Evolutionary conservation across 805 yeast genomes (phyloP).

Genomic region (Grigorovia yakushimaensis): DNA sequence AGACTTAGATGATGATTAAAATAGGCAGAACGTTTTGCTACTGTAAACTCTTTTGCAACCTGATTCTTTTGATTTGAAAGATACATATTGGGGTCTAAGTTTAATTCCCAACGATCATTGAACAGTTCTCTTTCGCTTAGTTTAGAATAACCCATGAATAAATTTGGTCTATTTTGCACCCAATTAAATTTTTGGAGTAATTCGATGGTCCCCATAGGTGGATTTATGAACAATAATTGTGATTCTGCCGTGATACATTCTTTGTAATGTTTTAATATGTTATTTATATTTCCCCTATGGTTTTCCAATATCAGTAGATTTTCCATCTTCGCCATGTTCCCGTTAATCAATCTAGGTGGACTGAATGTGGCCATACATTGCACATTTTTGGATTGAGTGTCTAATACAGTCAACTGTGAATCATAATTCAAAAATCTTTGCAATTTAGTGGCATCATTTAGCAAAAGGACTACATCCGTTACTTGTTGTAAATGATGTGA

Average conservation of each 20-base stretch:
- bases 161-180: conserved; percentile 37
- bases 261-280: conserved; percentile 37
- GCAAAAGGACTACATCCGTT: conserved; percentile 32
- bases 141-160: conserved; percentile 41
- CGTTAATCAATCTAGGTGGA: conserved; percentile 26
- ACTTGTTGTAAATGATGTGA: conserved; percentile 39
- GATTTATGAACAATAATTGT: conserved; percentile 53
- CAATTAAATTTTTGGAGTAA: conserved; percentile 47
- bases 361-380: conserved; percentile 28
- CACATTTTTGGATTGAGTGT: conserved; percentile 1
- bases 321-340: conserved; percentile 29
- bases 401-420: conserved; percentile 27
- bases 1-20: neutral
- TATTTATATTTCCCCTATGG: conserved; percentile 33
- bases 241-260: conserved; percentile 36
- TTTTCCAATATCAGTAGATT: conserved; percentile 34
- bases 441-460: conserved; percentile 35
- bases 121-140: neutral
- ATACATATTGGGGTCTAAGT: neutral
- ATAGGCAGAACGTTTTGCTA: neutral
- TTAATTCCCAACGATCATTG: neutral
- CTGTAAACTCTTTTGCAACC: neutral
- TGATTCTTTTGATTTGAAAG: neutral
- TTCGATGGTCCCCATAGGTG: conserved; percentile 60
- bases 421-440: conserved; percentile 34